Conservation (phyloP, 2,329 filamentous ascomycete genomes). For the Botrytis medusae region DNA sequence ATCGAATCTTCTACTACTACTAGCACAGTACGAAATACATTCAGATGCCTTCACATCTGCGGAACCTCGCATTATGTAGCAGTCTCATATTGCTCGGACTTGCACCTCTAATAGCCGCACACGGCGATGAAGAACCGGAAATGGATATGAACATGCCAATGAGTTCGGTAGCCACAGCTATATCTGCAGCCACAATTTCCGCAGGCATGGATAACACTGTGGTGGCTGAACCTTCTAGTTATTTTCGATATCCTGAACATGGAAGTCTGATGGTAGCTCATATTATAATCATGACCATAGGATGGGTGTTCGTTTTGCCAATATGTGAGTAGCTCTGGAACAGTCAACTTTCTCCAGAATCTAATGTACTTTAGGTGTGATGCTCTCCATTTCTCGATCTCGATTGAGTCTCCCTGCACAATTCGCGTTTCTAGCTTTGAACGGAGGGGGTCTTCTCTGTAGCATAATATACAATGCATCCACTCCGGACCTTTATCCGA, state of each 20-base stretch:
- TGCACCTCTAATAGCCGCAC: constrained; percentile 21
- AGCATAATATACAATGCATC: constrained; percentile 73
- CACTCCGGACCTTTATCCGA: constrained; percentile 82
- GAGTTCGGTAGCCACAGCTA: constrained; percentile 18
- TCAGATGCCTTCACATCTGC: constrained; percentile 17
- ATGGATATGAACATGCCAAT: constrained; percentile 31
- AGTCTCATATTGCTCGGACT: constrained; percentile 24
- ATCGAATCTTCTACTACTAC: background rate
- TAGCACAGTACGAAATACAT: background rate
- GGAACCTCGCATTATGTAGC: constrained; percentile 6
- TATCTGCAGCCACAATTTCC: background rate
- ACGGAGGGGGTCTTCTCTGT: constrained; percentile 63
- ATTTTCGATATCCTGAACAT: constrained; percentile 45
- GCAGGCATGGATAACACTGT: constrained; percentile 12
- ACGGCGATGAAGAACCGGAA: constrained; percentile 33
- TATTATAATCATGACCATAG: constrained; percentile 65
- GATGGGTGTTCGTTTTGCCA: constrained; percentile 70
- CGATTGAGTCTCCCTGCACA: constrained; percentile 70
- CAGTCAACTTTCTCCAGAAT: background rate
- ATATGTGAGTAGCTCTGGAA: constrained; percentile 52
- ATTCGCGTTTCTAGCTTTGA: constrained; percentile 63
- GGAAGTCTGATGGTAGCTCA: constrained; percentile 52
- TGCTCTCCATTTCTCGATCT: constrained; percentile 82
- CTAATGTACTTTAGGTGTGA: constrained; percentile 49
- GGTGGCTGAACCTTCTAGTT: constrained; percentile 40